Percentiles rank a stretch among this genome's conserved stretches.
Evolutionary conservation across 345 rosid species (phyloP).

Genomic region (Carallia brachiata): DNA sequence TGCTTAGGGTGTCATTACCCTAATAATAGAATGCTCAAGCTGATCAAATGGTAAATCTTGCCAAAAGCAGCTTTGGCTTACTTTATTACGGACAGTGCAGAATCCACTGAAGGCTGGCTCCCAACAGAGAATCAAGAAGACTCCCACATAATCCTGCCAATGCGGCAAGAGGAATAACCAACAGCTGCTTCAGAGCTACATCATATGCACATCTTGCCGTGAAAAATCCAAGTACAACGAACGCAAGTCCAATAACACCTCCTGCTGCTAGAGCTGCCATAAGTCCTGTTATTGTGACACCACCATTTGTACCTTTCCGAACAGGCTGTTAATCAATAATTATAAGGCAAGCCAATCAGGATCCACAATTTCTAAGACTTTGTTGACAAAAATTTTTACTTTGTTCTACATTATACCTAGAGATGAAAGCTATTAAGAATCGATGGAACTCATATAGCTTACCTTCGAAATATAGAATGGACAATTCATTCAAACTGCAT

Average conservation of each 20-base stretch:
- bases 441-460: not conserved
- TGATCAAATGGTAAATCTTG: not conserved
- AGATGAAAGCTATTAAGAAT: not conserved
- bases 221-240: slow-evolving; percentile 59
- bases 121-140: slow-evolving; percentile 76
- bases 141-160: slow-evolving; percentile 85
- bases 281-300: slow-evolving; percentile 77
- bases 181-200: slow-evolving; percentile 65
- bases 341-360: slow-evolving; percentile 20
- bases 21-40: not conserved
- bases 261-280: slow-evolving; percentile 87
- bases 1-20: not conserved
- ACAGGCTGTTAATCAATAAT: slow-evolving; percentile 57
- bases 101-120: slow-evolving; percentile 96
- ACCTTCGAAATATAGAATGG: not conserved
- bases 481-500: not conserved
- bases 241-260: slow-evolving; percentile 66
- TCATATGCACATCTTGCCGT: slow-evolving; percentile 53
- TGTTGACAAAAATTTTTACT: not conserved
- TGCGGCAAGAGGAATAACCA: slow-evolving; percentile 68
- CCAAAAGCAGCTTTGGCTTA: slow-evolving; percentile 24
- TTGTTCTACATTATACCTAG: not conserved
- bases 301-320: slow-evolving; percentile 90
- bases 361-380: not conserved
- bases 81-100: slow-evolving; percentile 90